Conservation (phyloP, 352 stramenopile species). For the Halophytophthora polymorphica region DNA sequence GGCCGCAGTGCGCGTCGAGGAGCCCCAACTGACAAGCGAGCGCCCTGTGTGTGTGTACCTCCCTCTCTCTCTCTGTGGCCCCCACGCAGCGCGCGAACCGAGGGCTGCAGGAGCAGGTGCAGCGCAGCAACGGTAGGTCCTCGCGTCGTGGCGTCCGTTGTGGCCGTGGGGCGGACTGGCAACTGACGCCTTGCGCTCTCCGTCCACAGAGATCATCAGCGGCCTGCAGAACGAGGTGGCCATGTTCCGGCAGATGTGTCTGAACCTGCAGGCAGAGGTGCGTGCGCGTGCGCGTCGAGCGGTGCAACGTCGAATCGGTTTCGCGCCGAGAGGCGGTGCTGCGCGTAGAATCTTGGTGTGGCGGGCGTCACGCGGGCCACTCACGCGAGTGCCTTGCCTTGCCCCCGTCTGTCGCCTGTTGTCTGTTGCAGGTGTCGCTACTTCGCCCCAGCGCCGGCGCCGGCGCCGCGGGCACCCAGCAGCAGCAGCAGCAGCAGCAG, state of each 20-base stretch:
- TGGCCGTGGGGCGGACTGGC: conserved; percentile 5
- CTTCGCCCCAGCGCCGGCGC: conserved; percentile 22
- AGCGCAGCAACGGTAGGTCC: conserved; percentile 50
- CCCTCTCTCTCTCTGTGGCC: background rate
- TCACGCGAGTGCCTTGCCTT: conserved; percentile 5
- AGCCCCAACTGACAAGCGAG: conserved; percentile 2
- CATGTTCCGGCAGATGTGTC: conserved; percentile 82
- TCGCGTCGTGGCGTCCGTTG: background rate
- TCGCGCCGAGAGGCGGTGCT: conserved; percentile 2
- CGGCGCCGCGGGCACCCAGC: conserved; percentile 8
- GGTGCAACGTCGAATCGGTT: too few relatives aligned
- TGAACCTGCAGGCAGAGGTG: conserved; percentile 77
- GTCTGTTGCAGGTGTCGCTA: conserved; percentile 33
- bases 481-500: conserved; percentile 20
- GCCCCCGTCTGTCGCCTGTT: conserved; percentile 6
- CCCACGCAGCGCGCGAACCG: conserved; percentile 55
- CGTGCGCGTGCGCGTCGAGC: conserved; percentile 11
- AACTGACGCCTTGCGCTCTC: conserved; percentile 14
- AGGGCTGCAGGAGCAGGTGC: conserved; percentile 63
- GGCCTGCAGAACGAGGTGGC: conserved; percentile 74
- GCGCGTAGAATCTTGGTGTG: conserved; percentile 13
- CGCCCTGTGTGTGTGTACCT: conserved; percentile 5
- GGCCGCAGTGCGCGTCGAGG: background rate
- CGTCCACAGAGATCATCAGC: conserved; percentile 48
- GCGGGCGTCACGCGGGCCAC: conserved; percentile 11